Conservation (phyloP, 352 stramenopile genomes). For the Globisporangium radiosum region DNA sequence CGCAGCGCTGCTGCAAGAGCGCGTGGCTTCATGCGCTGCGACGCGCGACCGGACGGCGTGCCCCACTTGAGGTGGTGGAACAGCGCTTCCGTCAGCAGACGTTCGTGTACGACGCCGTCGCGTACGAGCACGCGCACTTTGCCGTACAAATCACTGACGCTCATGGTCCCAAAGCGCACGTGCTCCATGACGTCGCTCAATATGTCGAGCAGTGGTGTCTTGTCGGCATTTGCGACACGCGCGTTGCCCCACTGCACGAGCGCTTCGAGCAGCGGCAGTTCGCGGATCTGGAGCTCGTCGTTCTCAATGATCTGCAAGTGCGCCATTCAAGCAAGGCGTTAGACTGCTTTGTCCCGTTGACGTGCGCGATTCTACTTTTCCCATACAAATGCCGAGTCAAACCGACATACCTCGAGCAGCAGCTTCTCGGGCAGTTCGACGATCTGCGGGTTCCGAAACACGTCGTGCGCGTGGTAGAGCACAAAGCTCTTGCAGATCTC, state of each 20-base stretch:
- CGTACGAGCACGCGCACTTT: conserved; percentile 76
- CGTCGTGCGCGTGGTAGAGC: conserved; percentile 72
- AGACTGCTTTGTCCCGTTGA: too few relatives aligned
- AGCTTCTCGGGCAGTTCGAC: conserved; percentile 80
- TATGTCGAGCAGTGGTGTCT: conserved; percentile 40
- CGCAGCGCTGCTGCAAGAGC: conserved; percentile 52
- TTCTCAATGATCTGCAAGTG: conserved; percentile 48
- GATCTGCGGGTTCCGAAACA: conserved; percentile 71
- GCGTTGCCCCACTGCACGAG: conserved; percentile 76
- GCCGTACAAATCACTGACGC: conserved; percentile 76
- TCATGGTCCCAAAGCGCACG: conserved; percentile 84
- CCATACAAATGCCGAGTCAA: not conserved
- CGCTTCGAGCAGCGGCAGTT: conserved; percentile 71
- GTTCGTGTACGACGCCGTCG: conserved; percentile 57
- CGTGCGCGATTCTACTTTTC: too few relatives aligned
- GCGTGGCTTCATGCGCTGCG: conserved; percentile 57
- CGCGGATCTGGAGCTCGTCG: conserved; percentile 82
- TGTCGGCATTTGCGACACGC: conserved; percentile 39
- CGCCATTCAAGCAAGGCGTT: too few relatives aligned
- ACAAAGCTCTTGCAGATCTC: conserved; percentile 83
- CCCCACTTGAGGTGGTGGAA: conserved; percentile 87
- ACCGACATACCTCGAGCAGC: conserved; percentile 45
- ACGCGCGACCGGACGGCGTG: conserved; percentile 46
- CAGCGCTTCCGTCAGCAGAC: conserved; percentile 71
- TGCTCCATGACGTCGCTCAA: conserved; percentile 76